Conservation (phyloP, 805 yeast species). For the Starmera amethionina region DNA sequence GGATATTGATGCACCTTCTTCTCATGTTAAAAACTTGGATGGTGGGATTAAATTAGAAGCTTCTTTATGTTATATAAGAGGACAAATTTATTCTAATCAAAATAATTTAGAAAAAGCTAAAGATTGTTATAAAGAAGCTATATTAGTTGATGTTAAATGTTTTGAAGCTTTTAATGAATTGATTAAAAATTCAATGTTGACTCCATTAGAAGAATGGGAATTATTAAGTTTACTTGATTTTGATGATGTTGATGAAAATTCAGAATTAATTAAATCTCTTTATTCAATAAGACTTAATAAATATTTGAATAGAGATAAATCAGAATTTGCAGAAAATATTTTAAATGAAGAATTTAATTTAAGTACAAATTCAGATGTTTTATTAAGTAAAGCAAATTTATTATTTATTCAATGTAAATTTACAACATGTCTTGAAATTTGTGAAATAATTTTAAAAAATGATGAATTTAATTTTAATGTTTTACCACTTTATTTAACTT, state of each 20-base stretch:
- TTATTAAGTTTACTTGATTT: constrained; percentile 56
- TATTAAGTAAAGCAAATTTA: constrained; percentile 59
- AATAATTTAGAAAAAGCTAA: constrained; percentile 82
- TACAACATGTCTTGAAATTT: constrained; percentile 62
- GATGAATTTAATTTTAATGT: constrained; percentile 69
- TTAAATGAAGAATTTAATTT: constrained; percentile 66
- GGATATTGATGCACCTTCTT: constrained; percentile 4
- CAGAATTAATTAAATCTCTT: constrained; percentile 66
- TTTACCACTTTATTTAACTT: constrained; percentile 71
- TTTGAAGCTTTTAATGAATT: constrained; percentile 86
- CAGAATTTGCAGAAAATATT: constrained; percentile 55
- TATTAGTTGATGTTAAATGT: constrained; percentile 80
- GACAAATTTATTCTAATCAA: constrained; percentile 71
- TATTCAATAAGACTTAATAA: constrained; percentile 73
- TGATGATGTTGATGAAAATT: constrained; percentile 66
- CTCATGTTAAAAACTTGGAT: constrained; percentile 41
- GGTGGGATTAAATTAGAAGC: constrained; percentile 86
- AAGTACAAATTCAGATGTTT: constrained; percentile 57
- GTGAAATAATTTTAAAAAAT: constrained; percentile 41
- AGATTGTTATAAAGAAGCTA: constrained; percentile 80
- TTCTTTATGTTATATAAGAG: constrained; percentile 77
- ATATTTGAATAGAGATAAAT: constrained; percentile 47
- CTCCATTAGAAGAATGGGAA: constrained; percentile 86
- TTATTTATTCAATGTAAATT: constrained; percentile 70
- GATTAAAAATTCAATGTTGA: constrained; percentile 57